Percentiles rank a stretch among this genome's conserved stretches.
These are phyloP conservation scores for Bidens hawaiensis DNA, from an alignment of 140 eudicot species.

Conservation along the genomic window DNA sequence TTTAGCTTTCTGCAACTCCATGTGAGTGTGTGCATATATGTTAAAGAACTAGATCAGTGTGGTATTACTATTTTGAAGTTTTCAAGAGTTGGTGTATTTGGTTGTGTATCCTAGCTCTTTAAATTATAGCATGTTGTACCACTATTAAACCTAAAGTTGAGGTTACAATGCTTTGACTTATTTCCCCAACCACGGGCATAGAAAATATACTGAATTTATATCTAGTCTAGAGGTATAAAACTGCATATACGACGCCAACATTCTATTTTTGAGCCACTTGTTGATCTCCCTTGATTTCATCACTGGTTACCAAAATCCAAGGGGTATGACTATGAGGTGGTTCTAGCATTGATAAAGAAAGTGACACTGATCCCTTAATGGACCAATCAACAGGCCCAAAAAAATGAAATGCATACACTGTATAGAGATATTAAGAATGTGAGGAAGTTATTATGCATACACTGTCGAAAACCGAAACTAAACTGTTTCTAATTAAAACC, in stretches of 20 bases:
- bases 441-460: too few species aligned
- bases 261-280: too few species aligned
- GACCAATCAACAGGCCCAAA: too few species aligned
- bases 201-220: not conserved
- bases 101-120: not conserved
- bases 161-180: not conserved
- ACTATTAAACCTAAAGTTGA: not conserved
- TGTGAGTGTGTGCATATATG: not conserved
- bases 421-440: too few species aligned
- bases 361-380: too few species aligned
- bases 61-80: not conserved
- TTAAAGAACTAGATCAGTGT: not conserved
- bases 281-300: not conserved
- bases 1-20: slow-evolving; percentile 5
- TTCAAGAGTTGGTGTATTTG: not conserved
- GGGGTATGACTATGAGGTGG: not conserved
- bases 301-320: not conserved
- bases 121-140: not conserved
- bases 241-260: not conserved
- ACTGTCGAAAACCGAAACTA: too few species aligned
- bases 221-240: not conserved
- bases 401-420: too few species aligned
- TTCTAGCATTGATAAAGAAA: too few species aligned
- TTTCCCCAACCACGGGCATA: not conserved
- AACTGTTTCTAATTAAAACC: too few species aligned